A percentile compares a stretch with the other conserved stretches of the same genome.
Conservation (phyloP, 2,329 filamentous ascomycete genomes). For the Graphiopsis chlorocephala region DNA sequence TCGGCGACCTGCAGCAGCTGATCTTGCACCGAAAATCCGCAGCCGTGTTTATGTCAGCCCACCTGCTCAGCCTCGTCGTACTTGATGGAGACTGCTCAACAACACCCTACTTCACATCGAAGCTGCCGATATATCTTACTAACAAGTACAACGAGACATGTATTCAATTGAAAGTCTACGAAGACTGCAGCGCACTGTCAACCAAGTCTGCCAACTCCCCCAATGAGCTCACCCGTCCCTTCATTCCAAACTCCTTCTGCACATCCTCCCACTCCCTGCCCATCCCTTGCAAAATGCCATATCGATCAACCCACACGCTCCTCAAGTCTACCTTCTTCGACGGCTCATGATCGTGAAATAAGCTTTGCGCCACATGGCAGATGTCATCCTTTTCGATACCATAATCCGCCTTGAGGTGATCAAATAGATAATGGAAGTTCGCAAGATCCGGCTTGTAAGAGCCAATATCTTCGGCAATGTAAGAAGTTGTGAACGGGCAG, state of each 20-base stretch:
- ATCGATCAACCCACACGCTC: constrained; percentile 65
- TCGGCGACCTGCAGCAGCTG: background rate
- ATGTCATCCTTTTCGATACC: constrained; percentile 57
- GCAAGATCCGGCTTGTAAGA: constrained; percentile 64
- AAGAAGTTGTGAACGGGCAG: constrained; percentile 60
- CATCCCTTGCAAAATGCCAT: constrained; percentile 38
- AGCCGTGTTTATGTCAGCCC: background rate
- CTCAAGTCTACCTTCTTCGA: constrained; percentile 59
- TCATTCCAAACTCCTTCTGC: constrained; percentile 48
- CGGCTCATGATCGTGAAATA: constrained; percentile 66
- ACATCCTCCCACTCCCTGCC: constrained; percentile 37
- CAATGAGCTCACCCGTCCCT: constrained; percentile 60
- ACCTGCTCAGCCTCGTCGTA: background rate
- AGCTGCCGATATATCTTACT: background rate
- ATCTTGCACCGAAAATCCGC: background rate
- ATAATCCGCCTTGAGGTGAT: constrained; percentile 52
- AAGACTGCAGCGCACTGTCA: constrained; percentile 37
- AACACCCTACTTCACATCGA: background rate
- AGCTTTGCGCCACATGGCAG: constrained; percentile 66
- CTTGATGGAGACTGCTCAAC: background rate
- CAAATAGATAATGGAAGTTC: constrained; percentile 67
- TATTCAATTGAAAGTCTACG: background rate
- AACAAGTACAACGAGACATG: background rate
- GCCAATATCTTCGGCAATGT: constrained; percentile 70
- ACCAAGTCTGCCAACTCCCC: constrained; percentile 59